A percentile compares a stretch with the other conserved stretches of the same genome.
Conservation (phyloP, 2,329 filamentous ascomycete genomes). For the Pyrenochaeta sp. region DNA sequence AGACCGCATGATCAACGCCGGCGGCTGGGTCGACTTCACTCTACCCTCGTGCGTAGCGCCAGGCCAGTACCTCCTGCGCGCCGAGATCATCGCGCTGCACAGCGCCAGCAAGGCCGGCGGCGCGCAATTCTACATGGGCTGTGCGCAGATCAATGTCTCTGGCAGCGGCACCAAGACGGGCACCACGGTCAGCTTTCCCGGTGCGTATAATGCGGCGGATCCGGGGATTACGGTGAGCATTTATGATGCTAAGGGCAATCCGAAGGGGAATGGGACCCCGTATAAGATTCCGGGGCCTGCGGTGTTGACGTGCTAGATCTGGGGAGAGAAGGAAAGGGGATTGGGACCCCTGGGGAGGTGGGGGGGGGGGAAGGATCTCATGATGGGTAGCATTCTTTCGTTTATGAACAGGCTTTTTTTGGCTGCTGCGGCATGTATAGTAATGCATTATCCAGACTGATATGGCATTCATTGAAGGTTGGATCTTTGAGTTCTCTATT, state of each 20-base stretch:
- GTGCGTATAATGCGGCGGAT: conserved; percentile 42
- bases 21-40: conserved; percentile 55
- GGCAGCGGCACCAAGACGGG: conserved; percentile 32
- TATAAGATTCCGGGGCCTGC: conserved; percentile 61
- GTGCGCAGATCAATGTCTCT: conserved; percentile 45
- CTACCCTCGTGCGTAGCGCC: conserved; percentile 46
- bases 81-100: conserved; percentile 56
- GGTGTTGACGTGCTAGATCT: conserved; percentile 58
- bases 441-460: too few relatives aligned
- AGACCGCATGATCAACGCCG: conserved; percentile 56
- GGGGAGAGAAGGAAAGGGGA: too few relatives aligned
- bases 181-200: conserved; percentile 42
- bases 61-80: conserved; percentile 53
- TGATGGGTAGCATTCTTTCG: too few relatives aligned
- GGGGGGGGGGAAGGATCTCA: too few relatives aligned
- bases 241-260: conserved; percentile 32
- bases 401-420: too few relatives aligned
- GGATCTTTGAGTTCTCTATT: too few relatives aligned
- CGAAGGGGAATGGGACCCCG: conserved; percentile 30
- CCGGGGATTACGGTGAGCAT: conserved; percentile 42
- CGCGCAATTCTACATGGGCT: conserved; percentile 54
- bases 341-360: too few relatives aligned
- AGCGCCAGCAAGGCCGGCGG: conserved; percentile 41
- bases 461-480: too few relatives aligned
- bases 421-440: too few relatives aligned